Conservation (phyloP, 2,329 filamentous ascomycete genomes). For the Aspergillus phoenicis region DNA sequence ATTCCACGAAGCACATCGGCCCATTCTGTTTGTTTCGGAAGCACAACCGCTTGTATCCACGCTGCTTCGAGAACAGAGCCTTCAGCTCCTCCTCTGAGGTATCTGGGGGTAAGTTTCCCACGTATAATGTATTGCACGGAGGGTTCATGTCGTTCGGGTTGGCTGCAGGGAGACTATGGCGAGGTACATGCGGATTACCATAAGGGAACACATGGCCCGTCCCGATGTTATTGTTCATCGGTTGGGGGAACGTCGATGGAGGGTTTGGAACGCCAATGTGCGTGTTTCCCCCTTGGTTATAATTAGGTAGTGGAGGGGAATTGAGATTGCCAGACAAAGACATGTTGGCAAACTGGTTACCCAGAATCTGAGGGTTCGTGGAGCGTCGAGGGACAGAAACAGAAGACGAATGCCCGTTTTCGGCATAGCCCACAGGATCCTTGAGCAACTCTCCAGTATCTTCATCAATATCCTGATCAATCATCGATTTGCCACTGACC, state of each 20-base stretch:
- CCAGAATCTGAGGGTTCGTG: conserved; percentile 72
- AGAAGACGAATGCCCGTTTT: conserved; percentile 61
- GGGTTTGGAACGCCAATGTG: conserved; percentile 55
- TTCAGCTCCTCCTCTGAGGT: conserved; percentile 96
- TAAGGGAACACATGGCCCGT: conserved; percentile 59
- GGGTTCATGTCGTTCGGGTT: conserved; percentile 97
- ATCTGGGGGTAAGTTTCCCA: conserved; percentile 92
- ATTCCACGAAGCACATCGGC: conserved; percentile 98
- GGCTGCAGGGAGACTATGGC: conserved; percentile 76
- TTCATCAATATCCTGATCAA: conserved; percentile 65
- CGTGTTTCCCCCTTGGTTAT: conserved; percentile 52
- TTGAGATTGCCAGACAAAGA: conserved; percentile 70
- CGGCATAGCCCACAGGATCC: conserved; percentile 68
- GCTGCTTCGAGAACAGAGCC: conserved; percentile 85
- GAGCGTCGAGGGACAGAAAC: conserved; percentile 59
- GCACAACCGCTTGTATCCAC: conserved; percentile 92
- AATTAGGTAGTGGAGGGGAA: conserved; percentile 59
- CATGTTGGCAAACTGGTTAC: conserved; percentile 68
- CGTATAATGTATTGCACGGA: conserved; percentile 96
- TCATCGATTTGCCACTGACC: conserved; percentile 63
- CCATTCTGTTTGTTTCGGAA: conserved; percentile 95
- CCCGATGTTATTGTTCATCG: conserved; percentile 52
- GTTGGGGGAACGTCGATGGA: conserved; percentile 61
- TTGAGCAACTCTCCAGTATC: conserved; percentile 65
- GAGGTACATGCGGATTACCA: conserved; percentile 59